Conservation (phyloP, 352 stramenopile species). For the Globisporangium irregulare region DNA sequence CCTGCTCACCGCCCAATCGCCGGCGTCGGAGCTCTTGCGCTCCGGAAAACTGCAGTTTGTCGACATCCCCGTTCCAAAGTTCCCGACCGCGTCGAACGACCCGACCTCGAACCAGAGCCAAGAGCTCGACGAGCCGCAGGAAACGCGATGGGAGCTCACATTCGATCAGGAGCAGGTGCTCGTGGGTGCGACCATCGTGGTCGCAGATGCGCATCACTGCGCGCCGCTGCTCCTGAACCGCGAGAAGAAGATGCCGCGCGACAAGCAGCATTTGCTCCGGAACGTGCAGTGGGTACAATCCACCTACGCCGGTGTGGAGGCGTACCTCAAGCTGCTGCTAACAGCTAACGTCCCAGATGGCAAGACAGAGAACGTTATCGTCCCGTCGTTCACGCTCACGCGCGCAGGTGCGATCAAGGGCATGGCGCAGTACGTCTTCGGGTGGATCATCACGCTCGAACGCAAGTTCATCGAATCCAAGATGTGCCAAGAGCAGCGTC, state of each 20-base stretch:
- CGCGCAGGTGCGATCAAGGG: conserved; percentile 48
- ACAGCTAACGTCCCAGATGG: background rate
- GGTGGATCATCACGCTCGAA: conserved; percentile 25
- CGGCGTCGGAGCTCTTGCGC: conserved; percentile 12
- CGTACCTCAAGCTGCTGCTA: conserved; percentile 29
- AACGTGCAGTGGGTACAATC: conserved; percentile 54
- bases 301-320: conserved; percentile 52
- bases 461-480: conserved; percentile 37
- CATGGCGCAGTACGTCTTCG: conserved; percentile 27
- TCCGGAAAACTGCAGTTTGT: conserved; percentile 28
- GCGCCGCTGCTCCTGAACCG: conserved; percentile 32
- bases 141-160: conserved; percentile 28
- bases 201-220: conserved; percentile 29
- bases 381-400: conserved; percentile 37
- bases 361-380: conserved; percentile 4
- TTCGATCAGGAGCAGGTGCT: conserved; percentile 30
- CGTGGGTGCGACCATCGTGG: conserved; percentile 27
- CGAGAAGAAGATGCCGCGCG: conserved; percentile 27
- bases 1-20: conserved; percentile 15
- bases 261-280: conserved; percentile 38
- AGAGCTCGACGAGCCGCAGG: background rate
- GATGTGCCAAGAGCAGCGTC: conserved; percentile 27
- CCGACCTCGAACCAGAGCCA: conserved; percentile 4
- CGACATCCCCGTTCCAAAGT: conserved; percentile 24
- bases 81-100: background rate